Percentiles rank a stretch among this genome's conserved stretches.
Conservation (phyloP, 1,284 basidiomycete species). For the Volvariella surrecta region DNA sequence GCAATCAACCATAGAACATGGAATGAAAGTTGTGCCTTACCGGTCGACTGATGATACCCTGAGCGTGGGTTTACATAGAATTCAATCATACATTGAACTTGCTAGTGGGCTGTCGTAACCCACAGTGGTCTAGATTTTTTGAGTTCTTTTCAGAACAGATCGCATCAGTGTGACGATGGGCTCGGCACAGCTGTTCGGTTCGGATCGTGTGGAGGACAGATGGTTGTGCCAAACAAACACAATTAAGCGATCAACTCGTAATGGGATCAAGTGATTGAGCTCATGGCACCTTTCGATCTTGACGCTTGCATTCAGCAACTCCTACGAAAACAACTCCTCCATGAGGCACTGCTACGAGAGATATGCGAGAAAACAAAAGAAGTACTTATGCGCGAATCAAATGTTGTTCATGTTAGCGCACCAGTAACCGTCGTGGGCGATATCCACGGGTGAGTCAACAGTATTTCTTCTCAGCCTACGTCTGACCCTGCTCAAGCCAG, state of each 20-base stretch:
- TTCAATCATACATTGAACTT: no score
- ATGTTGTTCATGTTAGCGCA: slow-evolving; percentile 95
- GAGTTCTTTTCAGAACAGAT: not conserved
- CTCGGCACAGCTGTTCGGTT: not conserved
- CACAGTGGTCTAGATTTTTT: not conserved
- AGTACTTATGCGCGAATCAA: slow-evolving; percentile 97
- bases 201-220: not conserved
- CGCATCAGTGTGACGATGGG: not conserved
- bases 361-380: slow-evolving; percentile 99
- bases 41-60: no score
- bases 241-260: slow-evolving; percentile 22
- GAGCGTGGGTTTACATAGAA: no score
- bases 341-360: slow-evolving; percentile 87
- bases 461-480: slow-evolving; percentile 11
- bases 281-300: slow-evolving; percentile 89
- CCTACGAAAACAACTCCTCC: slow-evolving; percentile 85
- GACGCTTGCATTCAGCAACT: slow-evolving; percentile 91
- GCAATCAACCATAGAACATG: no score
- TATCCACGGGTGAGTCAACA: slow-evolving; percentile 85
- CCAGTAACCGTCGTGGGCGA: slow-evolving; percentile 99
- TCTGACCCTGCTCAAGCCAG: slow-evolving; percentile 58
- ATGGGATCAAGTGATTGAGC: slow-evolving; percentile 10
- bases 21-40: no score
- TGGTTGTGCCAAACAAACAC: slow-evolving; percentile 23
- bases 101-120: no score